Conservation (phyloP, 306 rosid genomes). For the Phaseolus lunatus region DNA sequence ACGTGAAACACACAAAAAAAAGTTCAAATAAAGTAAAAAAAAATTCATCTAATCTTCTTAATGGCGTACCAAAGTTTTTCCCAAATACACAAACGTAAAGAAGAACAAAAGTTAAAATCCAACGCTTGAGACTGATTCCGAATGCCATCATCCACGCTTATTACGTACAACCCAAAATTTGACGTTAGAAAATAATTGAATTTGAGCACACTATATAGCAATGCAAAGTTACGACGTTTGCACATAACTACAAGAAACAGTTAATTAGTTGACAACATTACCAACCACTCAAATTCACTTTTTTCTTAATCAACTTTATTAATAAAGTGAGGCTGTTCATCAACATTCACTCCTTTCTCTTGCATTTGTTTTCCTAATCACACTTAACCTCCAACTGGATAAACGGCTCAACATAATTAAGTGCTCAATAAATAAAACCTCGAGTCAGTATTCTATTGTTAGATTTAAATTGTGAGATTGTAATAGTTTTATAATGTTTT, state of each 20-base stretch:
- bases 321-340: constrained; percentile 31
- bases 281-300: constrained; percentile 44
- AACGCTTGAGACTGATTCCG: constrained; percentile 33
- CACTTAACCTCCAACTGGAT: constrained; percentile 24
- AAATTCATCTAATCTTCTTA: not conserved
- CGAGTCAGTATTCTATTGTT: too few relatives aligned
- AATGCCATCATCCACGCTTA: constrained; percentile 58
- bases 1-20: not conserved
- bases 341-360: not conserved
- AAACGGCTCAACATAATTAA: constrained; percentile 9
- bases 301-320: constrained; percentile 42
- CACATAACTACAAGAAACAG: constrained; percentile 26
- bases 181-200: not conserved
- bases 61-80: constrained; percentile 55
- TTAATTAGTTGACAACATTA: constrained; percentile 46
- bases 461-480: too few relatives aligned
- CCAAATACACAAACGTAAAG: constrained; percentile 46
- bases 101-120: constrained; percentile 53
- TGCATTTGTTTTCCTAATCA: constrained; percentile 34
- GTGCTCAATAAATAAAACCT: too few relatives aligned
- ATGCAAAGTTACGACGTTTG: constrained; percentile 15
- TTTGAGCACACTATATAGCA: constrained; percentile 40
- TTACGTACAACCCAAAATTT: not conserved
- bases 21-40: too few relatives aligned
- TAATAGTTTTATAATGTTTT: too few relatives aligned